phyloP scores from a whole-genome alignment of 805 yeast species.

The Priceomyces fermenticarens region DNA sequence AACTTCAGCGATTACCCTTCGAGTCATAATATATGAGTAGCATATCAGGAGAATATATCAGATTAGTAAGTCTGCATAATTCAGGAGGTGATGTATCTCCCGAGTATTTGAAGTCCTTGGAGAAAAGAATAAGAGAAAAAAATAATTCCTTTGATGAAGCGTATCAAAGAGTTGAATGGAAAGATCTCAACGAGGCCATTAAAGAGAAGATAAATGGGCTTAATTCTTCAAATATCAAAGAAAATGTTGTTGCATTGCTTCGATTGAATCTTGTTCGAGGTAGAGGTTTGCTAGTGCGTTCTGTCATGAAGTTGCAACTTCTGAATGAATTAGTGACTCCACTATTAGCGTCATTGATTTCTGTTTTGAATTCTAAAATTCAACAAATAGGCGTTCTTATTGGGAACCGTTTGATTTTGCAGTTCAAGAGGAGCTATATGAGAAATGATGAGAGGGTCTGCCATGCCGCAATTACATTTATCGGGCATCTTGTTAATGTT shows the following conservation, averaged over 20 bases:
- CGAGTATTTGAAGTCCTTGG: constrained; percentile 44
- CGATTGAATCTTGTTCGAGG: constrained; percentile 58
- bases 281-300: constrained; percentile 56
- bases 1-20: no score
- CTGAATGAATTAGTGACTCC: constrained; percentile 38
- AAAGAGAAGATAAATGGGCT: constrained; percentile 48
- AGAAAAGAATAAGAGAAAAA: constrained; percentile 16
- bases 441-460: constrained; percentile 45
- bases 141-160: constrained; percentile 5
- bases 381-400: constrained; percentile 67
- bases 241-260: constrained; percentile 49
- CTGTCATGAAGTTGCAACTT: constrained; percentile 53
- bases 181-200: constrained; percentile 43
- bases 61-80: constrained; percentile 1
- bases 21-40: constrained; percentile 2
- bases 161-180: constrained; percentile 58
- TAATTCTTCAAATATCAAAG: constrained; percentile 45
- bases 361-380: constrained; percentile 61
- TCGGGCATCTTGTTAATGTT: constrained; percentile 63
- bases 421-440: constrained; percentile 54
- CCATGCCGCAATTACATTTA: constrained; percentile 41
- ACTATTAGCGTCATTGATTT: constrained; percentile 54
- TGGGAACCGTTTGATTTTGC: constrained; percentile 50
- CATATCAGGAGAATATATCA: constrained; percentile 3
- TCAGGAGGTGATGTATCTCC: constrained; percentile 54